phyloP scores from a whole-genome alignment of 1,139 yeast species.

The Citeromyces siamensis region DNA sequence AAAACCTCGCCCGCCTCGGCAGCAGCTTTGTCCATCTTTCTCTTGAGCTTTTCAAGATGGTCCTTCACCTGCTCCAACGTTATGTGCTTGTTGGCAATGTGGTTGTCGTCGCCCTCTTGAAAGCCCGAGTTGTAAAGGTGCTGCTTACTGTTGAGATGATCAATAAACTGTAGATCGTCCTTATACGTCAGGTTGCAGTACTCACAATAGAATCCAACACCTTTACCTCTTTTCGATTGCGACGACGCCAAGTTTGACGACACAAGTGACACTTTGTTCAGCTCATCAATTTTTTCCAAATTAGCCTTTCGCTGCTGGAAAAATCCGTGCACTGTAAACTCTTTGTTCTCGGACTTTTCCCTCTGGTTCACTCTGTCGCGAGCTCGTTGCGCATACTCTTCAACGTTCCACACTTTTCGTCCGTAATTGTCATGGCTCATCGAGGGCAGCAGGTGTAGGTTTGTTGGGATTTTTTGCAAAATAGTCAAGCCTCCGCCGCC shows the following conservation, averaged over 20 bases:
- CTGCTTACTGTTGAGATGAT: constrained; percentile 68
- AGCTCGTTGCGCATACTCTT: constrained; percentile 44
- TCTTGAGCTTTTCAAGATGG: constrained; percentile 13
- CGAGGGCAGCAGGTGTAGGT: too few species aligned
- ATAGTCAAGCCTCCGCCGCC: too few species aligned
- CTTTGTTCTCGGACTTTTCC: constrained; percentile 7
- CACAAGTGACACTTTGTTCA: constrained; percentile 32
- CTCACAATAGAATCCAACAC: constrained; percentile 76
- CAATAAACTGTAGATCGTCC: constrained; percentile 70
- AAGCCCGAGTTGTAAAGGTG: constrained; percentile 30
- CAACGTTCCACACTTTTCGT: constrained; percentile 58
- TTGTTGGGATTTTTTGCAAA: too few species aligned
- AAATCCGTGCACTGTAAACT: constrained; percentile 13
- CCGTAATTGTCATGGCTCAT: constrained; percentile 42
- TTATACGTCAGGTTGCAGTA: constrained; percentile 68
- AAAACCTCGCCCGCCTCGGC: constrained; percentile 20
- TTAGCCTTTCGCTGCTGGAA: constrained; percentile 16
- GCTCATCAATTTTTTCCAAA: constrained; percentile 25
- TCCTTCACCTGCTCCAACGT: constrained; percentile 21
- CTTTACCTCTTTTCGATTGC: constrained; percentile 41
- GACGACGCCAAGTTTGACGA: constrained; percentile 25
- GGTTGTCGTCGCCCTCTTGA: constrained; percentile 19
- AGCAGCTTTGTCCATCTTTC: constrained; percentile 11
- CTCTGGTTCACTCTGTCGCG: constrained; percentile 15
- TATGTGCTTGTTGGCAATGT: constrained; percentile 15